Conservation (phyloP, 2,329 filamentous ascomycete species). For the Dactylellina parvicollis region DNA sequence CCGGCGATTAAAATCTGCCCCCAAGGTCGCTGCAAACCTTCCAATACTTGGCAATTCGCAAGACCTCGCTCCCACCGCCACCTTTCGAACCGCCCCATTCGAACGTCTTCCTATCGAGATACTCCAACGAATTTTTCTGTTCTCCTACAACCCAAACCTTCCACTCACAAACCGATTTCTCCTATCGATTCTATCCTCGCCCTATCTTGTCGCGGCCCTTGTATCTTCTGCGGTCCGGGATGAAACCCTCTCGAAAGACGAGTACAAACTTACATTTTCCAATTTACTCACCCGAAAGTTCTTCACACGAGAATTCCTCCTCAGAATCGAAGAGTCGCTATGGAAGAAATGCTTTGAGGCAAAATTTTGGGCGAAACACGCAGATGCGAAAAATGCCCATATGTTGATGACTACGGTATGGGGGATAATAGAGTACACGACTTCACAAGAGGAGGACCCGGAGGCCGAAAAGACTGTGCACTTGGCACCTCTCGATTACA, state of each 20-base stretch:
- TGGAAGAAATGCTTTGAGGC: constrained; percentile 20
- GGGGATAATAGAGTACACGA: constrained; percentile 9
- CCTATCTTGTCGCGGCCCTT: constrained; percentile 12
- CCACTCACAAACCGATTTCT: constrained; percentile 28
- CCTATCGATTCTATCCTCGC: constrained; percentile 29
- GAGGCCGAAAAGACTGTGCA: not conserved
- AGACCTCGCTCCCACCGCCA: constrained; percentile 16
- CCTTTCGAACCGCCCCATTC: constrained; percentile 20
- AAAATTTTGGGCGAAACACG: not conserved
- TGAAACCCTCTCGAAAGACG: constrained; percentile 1
- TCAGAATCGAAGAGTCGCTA: constrained; percentile 6
- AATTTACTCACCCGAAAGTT: constrained; percentile 28
- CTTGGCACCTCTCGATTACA: not conserved
- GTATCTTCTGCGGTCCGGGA: constrained; percentile 22
- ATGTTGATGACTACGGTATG: no score
- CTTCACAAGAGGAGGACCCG: not conserved
- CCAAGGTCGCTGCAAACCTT: not conserved
- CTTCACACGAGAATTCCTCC: constrained; percentile 14
- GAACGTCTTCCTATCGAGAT: constrained; percentile 52
- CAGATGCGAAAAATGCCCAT: not conserved
- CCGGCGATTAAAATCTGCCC: not conserved
- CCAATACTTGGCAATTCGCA: not conserved
- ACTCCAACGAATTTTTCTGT: constrained; percentile 44
- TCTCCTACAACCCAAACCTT: constrained; percentile 40
- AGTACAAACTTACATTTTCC: constrained; percentile 14